A percentile compares a stretch with the other conserved stretches of the same genome.
Conservation (phyloP, 495 filamentous ascomycete species). For the Lepraria neglecta region DNA sequence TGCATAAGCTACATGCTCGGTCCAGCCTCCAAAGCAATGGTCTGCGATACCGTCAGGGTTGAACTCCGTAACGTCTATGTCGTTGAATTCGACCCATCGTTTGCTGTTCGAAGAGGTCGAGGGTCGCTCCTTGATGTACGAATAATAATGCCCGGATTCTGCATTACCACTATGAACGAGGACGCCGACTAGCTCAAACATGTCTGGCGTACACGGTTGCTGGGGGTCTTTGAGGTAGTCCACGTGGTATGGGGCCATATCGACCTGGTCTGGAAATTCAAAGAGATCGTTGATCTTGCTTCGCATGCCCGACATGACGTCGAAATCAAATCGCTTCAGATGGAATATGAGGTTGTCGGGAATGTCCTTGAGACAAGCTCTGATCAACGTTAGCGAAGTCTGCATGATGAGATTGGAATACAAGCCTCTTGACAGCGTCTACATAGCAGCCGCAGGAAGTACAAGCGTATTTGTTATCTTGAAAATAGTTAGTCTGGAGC, state of each 20-base stretch:
- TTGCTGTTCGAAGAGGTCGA: conserved; percentile 41
- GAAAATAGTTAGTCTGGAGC: conserved; percentile 27
- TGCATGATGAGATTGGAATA: conserved; percentile 3
- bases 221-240: conserved; percentile 68
- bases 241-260: conserved; percentile 87
- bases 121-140: conserved; percentile 79
- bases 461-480: conserved; percentile 97
- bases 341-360: conserved; percentile 94
- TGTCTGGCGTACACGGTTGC: conserved; percentile 50
- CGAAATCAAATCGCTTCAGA: conserved; percentile 94
- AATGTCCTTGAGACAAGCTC: conserved; percentile 86
- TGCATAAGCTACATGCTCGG: conserved; percentile 39
- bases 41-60: conserved; percentile 65
- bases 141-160: conserved; percentile 96
- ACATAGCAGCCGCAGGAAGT: conserved; percentile 84
- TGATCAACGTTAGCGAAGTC: conserved; percentile 31
- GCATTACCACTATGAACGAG: conserved; percentile 90
- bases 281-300: conserved; percentile 97
- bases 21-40: conserved; percentile 72
- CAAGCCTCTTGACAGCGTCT: conserved; percentile 82
- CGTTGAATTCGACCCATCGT: conserved; percentile 89
- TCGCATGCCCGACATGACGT: conserved; percentile 71
- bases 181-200: conserved; percentile 88
- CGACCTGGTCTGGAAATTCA: conserved; percentile 72
- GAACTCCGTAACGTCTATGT: conserved; percentile 70